These are phyloP conservation scores for Puccinia polysora DNA, from an alignment of 1,284 basidiomycete species.

Conservation along the genomic window DNA sequence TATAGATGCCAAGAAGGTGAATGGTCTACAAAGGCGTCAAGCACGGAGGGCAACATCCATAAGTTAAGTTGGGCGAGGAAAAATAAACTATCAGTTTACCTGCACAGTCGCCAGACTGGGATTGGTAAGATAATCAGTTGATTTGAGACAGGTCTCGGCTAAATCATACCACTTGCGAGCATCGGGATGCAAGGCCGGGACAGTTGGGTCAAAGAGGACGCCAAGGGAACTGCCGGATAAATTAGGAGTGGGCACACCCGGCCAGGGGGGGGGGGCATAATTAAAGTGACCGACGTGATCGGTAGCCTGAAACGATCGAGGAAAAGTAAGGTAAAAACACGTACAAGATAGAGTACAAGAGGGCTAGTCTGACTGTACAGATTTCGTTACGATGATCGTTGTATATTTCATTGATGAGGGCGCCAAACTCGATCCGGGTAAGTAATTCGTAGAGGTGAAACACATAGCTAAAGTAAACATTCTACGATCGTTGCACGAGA, in stretches of 20 bases:
- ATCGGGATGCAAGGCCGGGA: conserved; percentile 27
- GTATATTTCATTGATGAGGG: conserved; percentile 36
- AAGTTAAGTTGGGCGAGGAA: background rate
- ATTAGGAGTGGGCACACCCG: background rate
- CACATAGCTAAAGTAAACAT: conserved; percentile 23
- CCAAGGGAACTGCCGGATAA: conserved; percentile 19
- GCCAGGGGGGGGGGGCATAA: background rate
- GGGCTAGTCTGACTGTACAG: conserved; percentile 27
- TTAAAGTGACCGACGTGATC: background rate
- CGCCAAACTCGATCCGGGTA: conserved; percentile 16
- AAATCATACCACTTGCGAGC: conserved; percentile 37
- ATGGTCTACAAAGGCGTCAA: conserved; percentile 11
- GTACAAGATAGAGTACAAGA: conserved; percentile 35
- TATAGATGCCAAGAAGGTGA: conserved; percentile 23
- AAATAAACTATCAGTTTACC: background rate
- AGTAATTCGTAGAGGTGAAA: conserved; percentile 31
- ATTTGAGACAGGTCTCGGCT: conserved; percentile 35
- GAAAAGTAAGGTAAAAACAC: background rate
- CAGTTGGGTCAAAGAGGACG: conserved; percentile 34
- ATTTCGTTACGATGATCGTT: conserved; percentile 27
- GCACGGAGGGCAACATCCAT: background rate
- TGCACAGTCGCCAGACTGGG: conserved; percentile 34
- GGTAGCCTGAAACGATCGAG: background rate
- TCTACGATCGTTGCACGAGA: no score
- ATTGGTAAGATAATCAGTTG: conserved; percentile 28